Evolutionary conservation across 78 protist species (phyloP), one percentile per base, ranked within the genome.

Genomic region (Dictyostelium intermedium): DNA sequence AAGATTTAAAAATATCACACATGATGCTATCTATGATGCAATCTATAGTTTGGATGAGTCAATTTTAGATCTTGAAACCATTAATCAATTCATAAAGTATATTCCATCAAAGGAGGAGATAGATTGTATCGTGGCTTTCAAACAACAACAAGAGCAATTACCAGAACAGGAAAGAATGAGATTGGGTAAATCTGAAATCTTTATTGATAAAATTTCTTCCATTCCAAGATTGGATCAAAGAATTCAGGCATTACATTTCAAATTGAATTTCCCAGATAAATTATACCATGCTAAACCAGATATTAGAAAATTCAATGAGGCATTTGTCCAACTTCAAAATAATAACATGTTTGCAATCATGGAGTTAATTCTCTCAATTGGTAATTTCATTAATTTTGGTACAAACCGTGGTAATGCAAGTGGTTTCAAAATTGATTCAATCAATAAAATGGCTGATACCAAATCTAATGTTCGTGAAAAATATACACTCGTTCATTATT

Each of bases 371-470:
- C 53, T 95, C 7, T 78, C 91, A 0, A 45, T 95, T 70, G 95
- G 97, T 79, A 95, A 95, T 73, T 95, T 91, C 47, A 91, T 95
- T 14, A 95, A 95, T 56, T 63, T 56, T 60, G 93, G 94, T 39
- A 91, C 95, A 13, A 91, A 82, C 53, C 56, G 94, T 43, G 94
- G 94, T 8, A 95, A 95, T 86, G 92, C 92, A n/a, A 43, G 78
- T 82, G 97, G 97, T 91, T 95, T 91, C 86, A 83, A 82, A 37
- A 84, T 95, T 72, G 92, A 82, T 35, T 66, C 85, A 60, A 91
- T 95, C 61, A 91, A 91, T 39, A 95, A 95, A 56, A 20, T 95
- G 63, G 91, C 91, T 3, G 97, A 95, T 56, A 95, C 97, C 2
- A 95, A 91, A 32, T 91, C 97, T 0, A 84, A 82, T 60, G 85